Evolutionary conservation across 208 protist species (phyloP).

Genomic region (Crithidia expoeki): DNA sequence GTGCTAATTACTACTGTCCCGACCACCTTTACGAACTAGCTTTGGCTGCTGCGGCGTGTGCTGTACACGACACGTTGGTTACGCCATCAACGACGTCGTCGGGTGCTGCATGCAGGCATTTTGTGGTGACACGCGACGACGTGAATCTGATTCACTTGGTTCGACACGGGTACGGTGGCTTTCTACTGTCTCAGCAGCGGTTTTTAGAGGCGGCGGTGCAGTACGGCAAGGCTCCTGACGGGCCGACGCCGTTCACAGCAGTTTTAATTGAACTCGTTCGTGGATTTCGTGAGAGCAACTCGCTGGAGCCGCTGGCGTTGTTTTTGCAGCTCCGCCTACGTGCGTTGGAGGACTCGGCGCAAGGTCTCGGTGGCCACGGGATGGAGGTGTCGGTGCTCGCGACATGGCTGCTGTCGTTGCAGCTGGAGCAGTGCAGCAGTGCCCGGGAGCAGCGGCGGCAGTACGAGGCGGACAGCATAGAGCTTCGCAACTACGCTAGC

Average conservation of each 20-base stretch:
- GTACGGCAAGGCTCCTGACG: constrained; percentile 17
- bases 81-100: neutral
- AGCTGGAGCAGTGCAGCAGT: constrained; percentile 23
- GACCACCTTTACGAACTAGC: constrained; percentile 29
- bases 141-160: neutral
- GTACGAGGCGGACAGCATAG: neutral
- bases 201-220: constrained; percentile 26
- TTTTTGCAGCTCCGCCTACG: constrained; percentile 24
- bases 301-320: constrained; percentile 19
- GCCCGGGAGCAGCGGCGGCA: constrained; percentile 8
- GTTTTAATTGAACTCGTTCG: constrained; percentile 15
- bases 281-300: constrained; percentile 15
- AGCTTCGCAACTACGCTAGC: neutral
- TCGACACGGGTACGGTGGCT: constrained; percentile 23
- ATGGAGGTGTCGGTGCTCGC: constrained; percentile 25
- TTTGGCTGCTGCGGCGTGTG: constrained; percentile 5
- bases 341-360: constrained; percentile 11
- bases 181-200: constrained; percentile 17
- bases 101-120: neutral
- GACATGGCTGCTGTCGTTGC: constrained; percentile 28
- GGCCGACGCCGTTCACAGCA: constrained; percentile 12
- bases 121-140: constrained; percentile 4
- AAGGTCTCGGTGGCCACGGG: constrained; percentile 17
- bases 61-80: neutral
- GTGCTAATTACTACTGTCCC: constrained; percentile 6